Percentiles rank a stretch among this genome's conserved stretches.
These are phyloP conservation scores for Stephania japonica DNA, from an alignment of 164 flowering plant species.

Conservation along the genomic window DNA sequence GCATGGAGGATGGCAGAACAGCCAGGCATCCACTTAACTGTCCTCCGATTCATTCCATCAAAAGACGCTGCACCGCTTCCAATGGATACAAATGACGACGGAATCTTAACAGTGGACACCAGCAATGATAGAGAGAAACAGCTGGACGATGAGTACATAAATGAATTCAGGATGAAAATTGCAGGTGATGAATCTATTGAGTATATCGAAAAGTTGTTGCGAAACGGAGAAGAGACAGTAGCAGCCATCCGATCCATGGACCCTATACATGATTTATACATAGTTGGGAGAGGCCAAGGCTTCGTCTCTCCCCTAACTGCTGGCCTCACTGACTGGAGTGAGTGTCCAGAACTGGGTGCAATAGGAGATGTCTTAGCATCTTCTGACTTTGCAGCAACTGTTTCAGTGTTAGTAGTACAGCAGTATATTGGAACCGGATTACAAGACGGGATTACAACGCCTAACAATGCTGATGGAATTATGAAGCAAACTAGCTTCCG, in stretches of 20 bases:
- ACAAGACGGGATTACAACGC: slow-evolving; percentile 9
- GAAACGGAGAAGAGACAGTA: slow-evolving; percentile 21
- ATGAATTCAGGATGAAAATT: slow-evolving; percentile 13
- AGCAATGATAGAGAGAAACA: slow-evolving; percentile 14
- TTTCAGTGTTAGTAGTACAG: slow-evolving; percentile 24
- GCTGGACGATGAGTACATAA: slow-evolving; percentile 15
- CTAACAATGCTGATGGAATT: slow-evolving; percentile 8
- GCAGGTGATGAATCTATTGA: slow-evolving; percentile 11
- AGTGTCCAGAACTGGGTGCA: slow-evolving; percentile 26
- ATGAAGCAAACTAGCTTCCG: neutral
- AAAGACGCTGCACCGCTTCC: slow-evolving; percentile 3
- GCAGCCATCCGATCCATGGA: slow-evolving; percentile 16
- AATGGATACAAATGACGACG: neutral
- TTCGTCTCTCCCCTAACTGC: slow-evolving; percentile 15
- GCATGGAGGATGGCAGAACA: slow-evolving; percentile 21
- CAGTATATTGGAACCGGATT: slow-evolving; percentile 13
- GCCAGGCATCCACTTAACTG: slow-evolving; percentile 17
- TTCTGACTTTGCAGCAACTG: slow-evolving; percentile 19
- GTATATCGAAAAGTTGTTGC: slow-evolving; percentile 14
- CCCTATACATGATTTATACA: slow-evolving; percentile 14
- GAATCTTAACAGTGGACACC: slow-evolving; percentile 5
- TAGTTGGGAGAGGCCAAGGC: slow-evolving; percentile 22
- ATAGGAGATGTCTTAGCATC: slow-evolving; percentile 25
- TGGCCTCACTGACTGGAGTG: slow-evolving; percentile 23
- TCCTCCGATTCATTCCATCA: slow-evolving; percentile 14